Evolutionary conservation across 352 stramenopile genomes (phyloP), one percentile per base, ranked within the genome.

Genomic region (Thalassiosira mediterranea): DNA sequence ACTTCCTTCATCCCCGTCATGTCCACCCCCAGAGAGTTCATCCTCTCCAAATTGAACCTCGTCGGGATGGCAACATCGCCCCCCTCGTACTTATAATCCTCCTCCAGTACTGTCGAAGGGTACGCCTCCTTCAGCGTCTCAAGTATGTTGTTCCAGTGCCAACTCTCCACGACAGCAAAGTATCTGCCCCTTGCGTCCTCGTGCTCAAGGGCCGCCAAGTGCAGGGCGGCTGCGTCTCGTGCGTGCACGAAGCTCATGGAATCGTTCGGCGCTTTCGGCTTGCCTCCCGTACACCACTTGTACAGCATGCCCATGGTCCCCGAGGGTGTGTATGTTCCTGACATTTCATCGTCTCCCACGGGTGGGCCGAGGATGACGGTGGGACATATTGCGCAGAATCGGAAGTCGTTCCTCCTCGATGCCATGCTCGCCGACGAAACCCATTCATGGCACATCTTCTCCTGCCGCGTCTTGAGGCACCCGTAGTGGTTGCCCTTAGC

Each of bases 261-360:
- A 54, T 90, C 76, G 56, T 89, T 88, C 7, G 59, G 46, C 3
- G 69, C 72, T 13, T 47, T 54, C 21, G 74, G 29, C 62, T 83
- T 70, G 8, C 68, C 42, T 28, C 67, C 72, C n/a, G 62, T 84
- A 11, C 88, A 40, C 84, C 83, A 90, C 13, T 65, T 73, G 23
- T 69, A 56, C 13, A 78, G 48, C 37, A 82, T 66, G 17, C 77
- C 84, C 79, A 90, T 82, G 4, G 82, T 88, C 28, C 89, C 90
- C 10, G 52, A 64, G 25, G 74, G 62, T 31, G 54, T 54, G 47
- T 89, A 91, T n/a, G 54, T 23, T 44, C 54, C 63, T 38, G 23
- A 32, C 26, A 56, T 25, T 37, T 64, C 54, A 49, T 88, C 31
- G 4, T 10, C 10, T 19, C n/a, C 26, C 15, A 69, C 51, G n/a